phyloP scores from a whole-genome alignment of 2,329 filamentous ascomycete species.

The Bretziella fagacearum region DNA sequence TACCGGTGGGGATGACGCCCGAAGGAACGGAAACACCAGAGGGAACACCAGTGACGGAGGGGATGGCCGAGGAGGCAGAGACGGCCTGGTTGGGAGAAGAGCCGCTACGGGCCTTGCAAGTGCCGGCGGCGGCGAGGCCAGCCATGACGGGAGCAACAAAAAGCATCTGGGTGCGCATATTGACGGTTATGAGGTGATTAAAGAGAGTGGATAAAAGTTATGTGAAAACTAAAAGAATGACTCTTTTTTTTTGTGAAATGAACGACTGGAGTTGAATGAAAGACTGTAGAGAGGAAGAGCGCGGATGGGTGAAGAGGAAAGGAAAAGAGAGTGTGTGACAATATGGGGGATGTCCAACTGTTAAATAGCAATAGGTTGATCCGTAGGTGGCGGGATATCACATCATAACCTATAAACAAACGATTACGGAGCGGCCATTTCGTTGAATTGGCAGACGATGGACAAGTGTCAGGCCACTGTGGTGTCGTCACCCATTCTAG shows the following conservation, averaged over 20 bases:
- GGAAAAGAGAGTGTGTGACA: accelerated
- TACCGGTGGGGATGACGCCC: too few species aligned
- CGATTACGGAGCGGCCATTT: too few species aligned
- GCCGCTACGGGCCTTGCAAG: background rate
- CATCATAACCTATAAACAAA: too few species aligned
- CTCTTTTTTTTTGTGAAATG: background rate
- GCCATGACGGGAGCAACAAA: slow-evolving; percentile 11
- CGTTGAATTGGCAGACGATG: too few species aligned
- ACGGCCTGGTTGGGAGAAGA: background rate
- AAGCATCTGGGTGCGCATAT: slow-evolving; percentile 14
- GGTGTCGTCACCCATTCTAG: background rate
- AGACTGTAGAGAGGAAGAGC: slow-evolving; percentile 4
- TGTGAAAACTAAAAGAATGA: background rate
- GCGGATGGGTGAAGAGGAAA: background rate
- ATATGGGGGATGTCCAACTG: background rate
- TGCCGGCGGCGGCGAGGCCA: slow-evolving; percentile 5
- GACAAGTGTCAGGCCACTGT: background rate
- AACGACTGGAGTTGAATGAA: slow-evolving; percentile 3
- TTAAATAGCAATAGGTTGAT: too few species aligned
- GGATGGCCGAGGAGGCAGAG: background rate
- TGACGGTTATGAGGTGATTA: background rate
- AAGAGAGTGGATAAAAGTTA: background rate
- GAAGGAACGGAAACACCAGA: background rate
- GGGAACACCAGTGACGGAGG: background rate
- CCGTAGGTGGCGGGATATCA: too few species aligned